phyloP scores from a whole-genome alignment of 192 early-diverging fungal species.

The Rhizoclosmatium sp. region DNA sequence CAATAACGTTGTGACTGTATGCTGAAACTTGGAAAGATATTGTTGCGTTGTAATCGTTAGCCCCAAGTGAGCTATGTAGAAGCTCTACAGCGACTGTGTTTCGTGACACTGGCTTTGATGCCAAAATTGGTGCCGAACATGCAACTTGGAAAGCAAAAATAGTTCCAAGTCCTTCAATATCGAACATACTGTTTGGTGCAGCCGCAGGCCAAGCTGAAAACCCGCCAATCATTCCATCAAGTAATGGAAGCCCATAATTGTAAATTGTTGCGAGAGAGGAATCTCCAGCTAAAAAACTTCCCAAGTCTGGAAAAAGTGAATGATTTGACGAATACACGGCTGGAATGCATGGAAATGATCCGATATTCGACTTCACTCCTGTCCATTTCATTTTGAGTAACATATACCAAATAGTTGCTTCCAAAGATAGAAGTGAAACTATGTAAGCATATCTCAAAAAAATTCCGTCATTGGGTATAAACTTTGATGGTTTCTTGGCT shows the following conservation, averaged over 20 bases:
- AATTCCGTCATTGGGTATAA: constrained; percentile 7
- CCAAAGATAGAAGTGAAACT: constrained; percentile 3
- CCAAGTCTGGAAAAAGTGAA: neutral
- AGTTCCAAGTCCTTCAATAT: constrained; percentile 6
- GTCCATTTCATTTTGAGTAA: constrained; percentile 14
- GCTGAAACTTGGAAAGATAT: neutral
- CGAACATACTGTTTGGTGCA: neutral
- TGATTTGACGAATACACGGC: neutral
- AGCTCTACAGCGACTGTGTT: neutral
- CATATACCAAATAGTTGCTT: constrained; percentile 19
- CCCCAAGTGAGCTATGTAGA: neutral
- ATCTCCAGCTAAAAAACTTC: constrained; percentile 4
- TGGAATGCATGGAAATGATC: constrained; percentile 18
- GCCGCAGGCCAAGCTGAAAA: constrained; percentile 21
- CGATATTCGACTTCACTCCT: neutral
- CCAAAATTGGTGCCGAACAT: constrained; percentile 1
- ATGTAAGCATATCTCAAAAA: constrained; percentile 1
- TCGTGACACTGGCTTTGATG: neutral
- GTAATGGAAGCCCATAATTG: constrained; percentile 33
- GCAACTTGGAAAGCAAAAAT: constrained; percentile 12
- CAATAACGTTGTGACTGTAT: neutral
- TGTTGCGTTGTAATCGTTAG: neutral
- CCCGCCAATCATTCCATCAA: constrained; percentile 35
- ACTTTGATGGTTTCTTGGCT: neutral
- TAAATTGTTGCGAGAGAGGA: constrained; percentile 4